phyloP scores from a whole-genome alignment of 345 rosid species.

The Pseudoturritis turrita region DNA sequence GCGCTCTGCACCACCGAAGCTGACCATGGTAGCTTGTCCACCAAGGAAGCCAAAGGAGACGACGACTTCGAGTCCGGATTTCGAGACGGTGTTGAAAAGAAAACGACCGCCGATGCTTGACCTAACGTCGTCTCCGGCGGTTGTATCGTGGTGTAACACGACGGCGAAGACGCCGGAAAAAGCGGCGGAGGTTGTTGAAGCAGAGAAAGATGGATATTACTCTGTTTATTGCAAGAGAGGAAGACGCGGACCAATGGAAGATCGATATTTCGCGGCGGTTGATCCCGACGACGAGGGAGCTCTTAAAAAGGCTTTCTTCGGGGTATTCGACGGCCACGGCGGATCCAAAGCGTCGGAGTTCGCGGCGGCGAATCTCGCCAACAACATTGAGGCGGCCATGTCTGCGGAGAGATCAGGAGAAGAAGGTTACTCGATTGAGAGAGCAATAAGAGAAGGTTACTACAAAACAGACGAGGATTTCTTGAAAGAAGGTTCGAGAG shows the following conservation, averaged over 20 bases:
- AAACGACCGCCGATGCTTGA: conserved; percentile 34
- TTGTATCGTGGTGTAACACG: conserved; percentile 14
- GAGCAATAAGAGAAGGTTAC: conserved; percentile 55
- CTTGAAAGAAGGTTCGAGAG: conserved; percentile 43
- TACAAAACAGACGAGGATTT: conserved; percentile 60
- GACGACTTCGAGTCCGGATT: not conserved
- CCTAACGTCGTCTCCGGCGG: not conserved
- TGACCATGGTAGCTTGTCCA: conserved; percentile 1
- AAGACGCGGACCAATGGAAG: conserved; percentile 35
- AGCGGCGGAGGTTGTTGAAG: conserved; percentile 14
- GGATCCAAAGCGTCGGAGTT: conserved; percentile 78
- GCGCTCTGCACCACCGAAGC: conserved; percentile 15
- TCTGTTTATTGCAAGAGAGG: conserved; percentile 36
- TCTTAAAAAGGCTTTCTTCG: conserved; percentile 50
- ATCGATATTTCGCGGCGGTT: conserved; percentile 24
- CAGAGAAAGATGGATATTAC: conserved; percentile 25
- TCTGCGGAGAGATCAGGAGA: conserved; percentile 29
- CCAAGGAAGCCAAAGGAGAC: conserved; percentile 16
- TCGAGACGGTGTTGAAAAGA: conserved; percentile 22
- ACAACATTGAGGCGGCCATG: conserved; percentile 47
- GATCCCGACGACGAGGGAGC: not conserved
- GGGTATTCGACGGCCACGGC: conserved; percentile 91
- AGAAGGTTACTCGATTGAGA: conserved; percentile 33
- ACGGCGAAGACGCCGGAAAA: conserved; percentile 18
- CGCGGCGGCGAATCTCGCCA: conserved; percentile 56